Evolutionary conservation across 768 basidiomycete species (phyloP).

Genomic region (Leucosporidium yakuticum): DNA sequence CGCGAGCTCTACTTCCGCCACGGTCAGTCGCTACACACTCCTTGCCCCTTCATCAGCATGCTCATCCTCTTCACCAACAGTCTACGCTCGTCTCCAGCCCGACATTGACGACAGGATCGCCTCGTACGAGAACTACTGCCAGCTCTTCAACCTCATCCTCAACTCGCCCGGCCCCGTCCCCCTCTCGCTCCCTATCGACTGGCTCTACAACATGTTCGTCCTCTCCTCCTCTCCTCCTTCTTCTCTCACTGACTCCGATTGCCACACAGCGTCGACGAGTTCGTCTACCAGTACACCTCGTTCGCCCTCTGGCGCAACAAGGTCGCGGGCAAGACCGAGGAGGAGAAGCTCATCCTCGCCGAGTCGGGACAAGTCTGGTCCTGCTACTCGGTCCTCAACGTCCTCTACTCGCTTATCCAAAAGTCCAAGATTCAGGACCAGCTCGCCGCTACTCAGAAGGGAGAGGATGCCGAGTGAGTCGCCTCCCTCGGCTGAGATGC

Average conservation of each 20-base stretch:
- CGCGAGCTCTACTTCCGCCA: constrained; percentile 84
- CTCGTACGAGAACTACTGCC: constrained; percentile 85
- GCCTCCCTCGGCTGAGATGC: not conserved
- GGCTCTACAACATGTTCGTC: constrained; percentile 80
- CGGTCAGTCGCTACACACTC: constrained; percentile 11
- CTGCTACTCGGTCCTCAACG: constrained; percentile 95
- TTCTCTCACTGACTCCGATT: not conserved
- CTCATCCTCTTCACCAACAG: constrained; percentile 51
- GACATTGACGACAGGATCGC: constrained; percentile 91
- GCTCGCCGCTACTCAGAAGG: constrained; percentile 70
- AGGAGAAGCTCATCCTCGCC: constrained; percentile 74
- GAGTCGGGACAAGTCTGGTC: constrained; percentile 85
- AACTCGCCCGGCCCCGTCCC: constrained; percentile 91
- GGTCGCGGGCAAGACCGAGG: constrained; percentile 65
- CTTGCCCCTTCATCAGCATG: not conserved
- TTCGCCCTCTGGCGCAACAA: constrained; percentile 89
- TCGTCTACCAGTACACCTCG: constrained; percentile 96
- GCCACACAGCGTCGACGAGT: constrained; percentile 63
- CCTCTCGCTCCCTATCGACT: constrained; percentile 92
- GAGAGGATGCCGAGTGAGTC: constrained; percentile 59
- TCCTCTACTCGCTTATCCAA: constrained; percentile 96
- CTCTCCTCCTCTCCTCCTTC: not conserved
- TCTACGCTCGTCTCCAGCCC: constrained; percentile 84
- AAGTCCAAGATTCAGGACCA: constrained; percentile 94
- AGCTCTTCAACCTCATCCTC: constrained; percentile 93